Percentiles rank a stretch among this genome's conserved stretches.
phyloP scores from a whole-genome alignment of 129 eudicot species.

The Oenanthe sinensis region DNA sequence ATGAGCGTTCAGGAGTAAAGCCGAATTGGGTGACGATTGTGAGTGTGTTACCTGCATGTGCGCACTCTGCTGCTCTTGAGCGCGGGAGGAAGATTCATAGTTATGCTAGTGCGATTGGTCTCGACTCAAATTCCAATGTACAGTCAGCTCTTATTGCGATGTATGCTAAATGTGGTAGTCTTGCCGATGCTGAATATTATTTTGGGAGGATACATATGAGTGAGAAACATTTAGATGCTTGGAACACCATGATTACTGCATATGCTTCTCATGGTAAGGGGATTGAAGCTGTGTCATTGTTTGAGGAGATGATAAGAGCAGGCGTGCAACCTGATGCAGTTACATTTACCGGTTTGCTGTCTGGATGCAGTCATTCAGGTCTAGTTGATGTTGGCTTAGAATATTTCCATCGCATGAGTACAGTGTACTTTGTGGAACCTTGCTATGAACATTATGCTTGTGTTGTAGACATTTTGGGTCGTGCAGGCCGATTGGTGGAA shows the following conservation, averaged over 20 bases:
- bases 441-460: slow-evolving; percentile 73
- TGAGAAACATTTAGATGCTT: slow-evolving; percentile 39
- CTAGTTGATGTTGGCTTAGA: slow-evolving; percentile 56
- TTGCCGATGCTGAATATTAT: slow-evolving; percentile 45
- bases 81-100: slow-evolving; percentile 49
- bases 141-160: slow-evolving; percentile 60
- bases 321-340: slow-evolving; percentile 62
- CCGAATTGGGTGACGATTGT: slow-evolving; percentile 82
- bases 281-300: slow-evolving; percentile 42
- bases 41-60: slow-evolving; percentile 77
- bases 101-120: slow-evolving; percentile 38
- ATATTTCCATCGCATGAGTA: slow-evolving; percentile 48
- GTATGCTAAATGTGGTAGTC: slow-evolving; percentile 82
- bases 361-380: slow-evolving; percentile 82
- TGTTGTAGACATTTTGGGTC: slow-evolving; percentile 63
- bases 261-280: slow-evolving; percentile 71
- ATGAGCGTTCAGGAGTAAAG: slow-evolving; percentile 32
- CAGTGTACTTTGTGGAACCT: slow-evolving; percentile 33
- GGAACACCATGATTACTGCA: slow-evolving; percentile 77
- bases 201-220: slow-evolving; percentile 28
- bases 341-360: slow-evolving; percentile 64
- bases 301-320: slow-evolving; percentile 49
- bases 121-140: slow-evolving; percentile 40
- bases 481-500: slow-evolving; percentile 56
- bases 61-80: slow-evolving; percentile 54